These are phyloP conservation scores for Xylaria multiplex DNA, from an alignment of 2,329 filamentous ascomycete genomes.

Conservation along the genomic window DNA sequence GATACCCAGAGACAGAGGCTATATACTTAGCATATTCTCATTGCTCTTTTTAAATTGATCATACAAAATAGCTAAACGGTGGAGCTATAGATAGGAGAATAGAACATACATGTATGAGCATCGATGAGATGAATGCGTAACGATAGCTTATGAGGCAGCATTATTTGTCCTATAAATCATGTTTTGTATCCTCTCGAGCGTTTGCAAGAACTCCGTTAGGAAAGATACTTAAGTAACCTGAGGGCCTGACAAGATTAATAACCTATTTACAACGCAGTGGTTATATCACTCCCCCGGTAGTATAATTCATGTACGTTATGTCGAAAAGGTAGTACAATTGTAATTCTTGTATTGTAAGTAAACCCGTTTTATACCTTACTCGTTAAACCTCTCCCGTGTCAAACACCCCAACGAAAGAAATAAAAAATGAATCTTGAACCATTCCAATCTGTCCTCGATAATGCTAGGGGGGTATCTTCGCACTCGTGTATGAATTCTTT, in stretches of 20 bases:
- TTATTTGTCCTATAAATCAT: too few relatives aligned
- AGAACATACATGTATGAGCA: not conserved
- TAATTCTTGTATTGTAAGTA: too few relatives aligned
- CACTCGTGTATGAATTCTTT: conserved; percentile 6
- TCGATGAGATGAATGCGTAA: conserved; percentile 11
- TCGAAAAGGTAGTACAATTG: too few relatives aligned
- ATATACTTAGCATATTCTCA: not conserved
- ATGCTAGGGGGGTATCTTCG: conserved; percentile 28
- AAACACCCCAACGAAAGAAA: not conserved
- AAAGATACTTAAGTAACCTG: too few relatives aligned
- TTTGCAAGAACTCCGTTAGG: too few relatives aligned
- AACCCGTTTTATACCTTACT: too few relatives aligned
- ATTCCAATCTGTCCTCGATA: conserved; percentile 7
- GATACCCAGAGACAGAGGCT: conserved; percentile 30
- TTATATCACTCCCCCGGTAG: too few relatives aligned
- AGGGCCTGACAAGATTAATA: too few relatives aligned
- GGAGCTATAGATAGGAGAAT: not conserved
- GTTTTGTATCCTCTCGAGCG: too few relatives aligned
- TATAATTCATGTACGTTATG: too few relatives aligned
- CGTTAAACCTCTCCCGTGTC: too few relatives aligned
- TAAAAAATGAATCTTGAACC: not conserved
- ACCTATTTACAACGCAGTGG: too few relatives aligned
- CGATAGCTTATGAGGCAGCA: not conserved
- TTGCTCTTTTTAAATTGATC: conserved; percentile 11
- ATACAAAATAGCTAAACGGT: not conserved